Conservation (phyloP, 2,329 filamentous ascomycete species). For the Chrysoporthe cubensis region DNA sequence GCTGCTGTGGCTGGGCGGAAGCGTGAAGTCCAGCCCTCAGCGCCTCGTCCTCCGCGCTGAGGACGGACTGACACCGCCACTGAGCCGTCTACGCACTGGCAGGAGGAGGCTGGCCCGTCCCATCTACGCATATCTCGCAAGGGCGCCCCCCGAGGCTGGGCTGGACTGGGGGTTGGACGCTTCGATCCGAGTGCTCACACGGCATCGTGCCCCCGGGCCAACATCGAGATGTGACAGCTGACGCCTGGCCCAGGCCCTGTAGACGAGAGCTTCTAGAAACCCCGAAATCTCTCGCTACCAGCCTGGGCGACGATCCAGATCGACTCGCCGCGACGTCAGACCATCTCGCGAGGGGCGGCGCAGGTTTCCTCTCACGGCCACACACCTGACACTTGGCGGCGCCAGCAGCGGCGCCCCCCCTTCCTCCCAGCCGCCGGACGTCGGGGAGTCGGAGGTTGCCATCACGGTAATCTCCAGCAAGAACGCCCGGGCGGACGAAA, state of each 20-base stretch:
- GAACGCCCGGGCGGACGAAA: constrained; percentile 3
- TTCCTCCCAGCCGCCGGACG: not conserved
- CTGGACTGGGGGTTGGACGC: not conserved
- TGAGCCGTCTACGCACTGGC: too few species aligned
- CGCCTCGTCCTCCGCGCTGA: not conserved
- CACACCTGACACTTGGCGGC: not conserved
- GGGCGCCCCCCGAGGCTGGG: too few species aligned
- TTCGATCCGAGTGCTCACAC: not conserved
- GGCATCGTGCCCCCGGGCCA: not conserved
- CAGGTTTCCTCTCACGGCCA: not conserved
- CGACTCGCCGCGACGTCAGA: constrained; percentile 1
- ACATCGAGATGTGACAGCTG: not conserved
- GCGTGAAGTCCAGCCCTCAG: not conserved
- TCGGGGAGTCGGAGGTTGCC: constrained; percentile 10
- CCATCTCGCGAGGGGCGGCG: not conserved
- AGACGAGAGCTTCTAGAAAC: not conserved
- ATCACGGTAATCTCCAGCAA: not conserved
- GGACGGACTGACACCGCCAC: too few species aligned
- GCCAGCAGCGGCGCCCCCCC: too few species aligned
- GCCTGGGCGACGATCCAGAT: not conserved
- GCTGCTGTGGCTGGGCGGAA: not conserved
- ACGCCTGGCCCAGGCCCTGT: not conserved
- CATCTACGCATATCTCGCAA: not conserved
- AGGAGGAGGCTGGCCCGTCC: too few species aligned
- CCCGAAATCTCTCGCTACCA: not conserved